Evolutionary conservation across 2,329 filamentous ascomycete species (phyloP).

Genomic region (Fusarium anthophilum): DNA sequence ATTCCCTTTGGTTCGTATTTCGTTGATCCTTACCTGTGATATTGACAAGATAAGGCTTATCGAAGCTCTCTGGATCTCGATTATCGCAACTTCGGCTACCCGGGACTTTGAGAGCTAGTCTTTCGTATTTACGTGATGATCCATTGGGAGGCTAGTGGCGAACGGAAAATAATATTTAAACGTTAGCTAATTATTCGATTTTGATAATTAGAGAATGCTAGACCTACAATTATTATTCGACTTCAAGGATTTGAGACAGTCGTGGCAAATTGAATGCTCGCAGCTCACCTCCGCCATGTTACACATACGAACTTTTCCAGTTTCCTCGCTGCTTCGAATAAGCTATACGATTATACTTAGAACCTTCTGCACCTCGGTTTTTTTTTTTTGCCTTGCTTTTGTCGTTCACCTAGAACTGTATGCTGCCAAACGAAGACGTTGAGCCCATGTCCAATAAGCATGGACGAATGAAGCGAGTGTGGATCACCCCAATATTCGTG

Average conservation of each 20-base stretch:
- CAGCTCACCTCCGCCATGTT: no score
- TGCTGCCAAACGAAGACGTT: neutral
- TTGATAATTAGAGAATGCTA: no score
- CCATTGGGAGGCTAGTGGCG: accelerated
- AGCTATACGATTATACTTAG: neutral
- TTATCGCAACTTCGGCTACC: neutral
- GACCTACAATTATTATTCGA: no score
- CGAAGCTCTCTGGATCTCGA: no score
- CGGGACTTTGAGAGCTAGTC: neutral
- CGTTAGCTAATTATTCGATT: accelerated
- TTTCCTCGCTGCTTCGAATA: accelerated
- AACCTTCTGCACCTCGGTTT: accelerated
- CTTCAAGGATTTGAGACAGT: no score
- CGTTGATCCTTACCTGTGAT: accelerated
- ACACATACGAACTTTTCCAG: no score
- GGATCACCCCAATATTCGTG: neutral
- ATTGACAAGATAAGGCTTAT: neutral
- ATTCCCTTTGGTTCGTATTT: accelerated
- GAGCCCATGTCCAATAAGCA: neutral
- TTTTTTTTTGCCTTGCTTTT: no score
- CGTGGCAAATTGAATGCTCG: no score
- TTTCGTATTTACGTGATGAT: accelerated
- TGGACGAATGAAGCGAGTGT: accelerated
- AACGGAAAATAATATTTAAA: accelerated
- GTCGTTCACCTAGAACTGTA: no score